phyloP scores from a whole-genome alignment of 352 stramenopile species.

The Phytophthora ohioensis region DNA sequence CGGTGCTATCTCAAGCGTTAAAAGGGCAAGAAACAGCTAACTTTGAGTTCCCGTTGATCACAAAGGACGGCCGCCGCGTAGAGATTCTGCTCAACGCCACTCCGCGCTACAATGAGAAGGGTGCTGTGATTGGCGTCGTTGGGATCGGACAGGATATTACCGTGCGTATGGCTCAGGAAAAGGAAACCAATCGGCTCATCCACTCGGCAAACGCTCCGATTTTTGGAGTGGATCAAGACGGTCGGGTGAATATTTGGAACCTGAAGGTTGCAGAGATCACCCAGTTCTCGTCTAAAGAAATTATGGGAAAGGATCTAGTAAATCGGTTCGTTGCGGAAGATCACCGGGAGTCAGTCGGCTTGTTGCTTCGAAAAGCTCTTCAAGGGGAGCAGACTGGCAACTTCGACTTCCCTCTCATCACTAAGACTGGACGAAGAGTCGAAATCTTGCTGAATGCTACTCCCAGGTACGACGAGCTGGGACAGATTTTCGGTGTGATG shows the following conservation, averaged over 20 bases:
- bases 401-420: conserved; percentile 81
- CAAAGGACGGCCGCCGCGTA: conserved; percentile 44
- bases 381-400: conserved; percentile 60
- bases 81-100: conserved; percentile 60
- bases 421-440: conserved; percentile 44
- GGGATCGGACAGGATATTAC: conserved; percentile 68
- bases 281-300: conserved; percentile 78
- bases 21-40: conserved; percentile 56
- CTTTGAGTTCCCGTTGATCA: conserved; percentile 60
- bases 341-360: conserved; percentile 24
- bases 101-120: conserved; percentile 53
- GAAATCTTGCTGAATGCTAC: conserved; percentile 74
- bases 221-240: conserved; percentile 69
- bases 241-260: conserved; percentile 75
- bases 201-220: conserved; percentile 73
- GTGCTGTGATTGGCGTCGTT: conserved; percentile 53
- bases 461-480: conserved; percentile 60
- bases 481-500: conserved; percentile 61
- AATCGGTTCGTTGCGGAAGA: conserved; percentile 54
- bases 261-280: conserved; percentile 77
- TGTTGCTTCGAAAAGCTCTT: conserved; percentile 48
- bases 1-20: conserved; percentile 56
- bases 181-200: conserved; percentile 68
- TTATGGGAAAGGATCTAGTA: conserved; percentile 76
- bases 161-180: conserved; percentile 66